Conservation (phyloP, 2,329 filamentous ascomycete genomes). For the Arthrobotrys sinensis region DNA sequence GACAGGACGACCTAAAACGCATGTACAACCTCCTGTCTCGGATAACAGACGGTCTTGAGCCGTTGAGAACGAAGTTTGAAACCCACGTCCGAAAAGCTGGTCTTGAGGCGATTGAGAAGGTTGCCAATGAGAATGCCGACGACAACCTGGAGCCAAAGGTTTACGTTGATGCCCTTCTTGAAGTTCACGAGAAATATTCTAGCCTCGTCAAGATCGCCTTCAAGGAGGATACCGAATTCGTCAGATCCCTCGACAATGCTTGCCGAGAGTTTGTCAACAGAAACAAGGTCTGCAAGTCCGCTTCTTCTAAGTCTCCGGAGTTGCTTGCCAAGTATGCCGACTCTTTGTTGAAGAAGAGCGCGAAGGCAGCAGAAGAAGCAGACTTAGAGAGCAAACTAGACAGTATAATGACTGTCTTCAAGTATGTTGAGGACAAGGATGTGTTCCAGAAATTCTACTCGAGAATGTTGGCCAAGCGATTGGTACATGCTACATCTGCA, state of each 20-base stretch:
- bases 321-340: conserved; percentile 96
- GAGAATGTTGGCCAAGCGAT: conserved; percentile 91
- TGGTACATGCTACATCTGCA: conserved; percentile 95
- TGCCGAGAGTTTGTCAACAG: conserved; percentile 98
- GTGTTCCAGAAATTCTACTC: conserved; percentile 99
- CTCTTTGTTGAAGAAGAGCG: conserved; percentile 90
- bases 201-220: conserved; percentile 92
- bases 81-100: conserved; percentile 92
- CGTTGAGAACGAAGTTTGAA: conserved; percentile 88
- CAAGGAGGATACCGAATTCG: conserved; percentile 95
- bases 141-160: conserved; percentile 90
- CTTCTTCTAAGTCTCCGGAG: conserved; percentile 94
- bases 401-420: conserved; percentile 99
- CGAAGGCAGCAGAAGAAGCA: conserved; percentile 91
- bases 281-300: conserved; percentile 94
- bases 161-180: conserved; percentile 93
- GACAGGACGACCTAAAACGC: conserved; percentile 92
- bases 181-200: conserved; percentile 94
- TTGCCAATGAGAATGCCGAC: conserved; percentile 83
- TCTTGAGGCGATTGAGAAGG: conserved; percentile 88
- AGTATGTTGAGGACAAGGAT: conserved; percentile 99
- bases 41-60: conserved; percentile 92
- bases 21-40: conserved; percentile 95
- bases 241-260: conserved; percentile 91
- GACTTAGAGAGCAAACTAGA: conserved; percentile 90